Evolutionary conservation across 495 filamentous ascomycete genomes (phyloP), one percentile per base, ranked within the genome.

Genomic region (Penicillium flavigenum): DNA sequence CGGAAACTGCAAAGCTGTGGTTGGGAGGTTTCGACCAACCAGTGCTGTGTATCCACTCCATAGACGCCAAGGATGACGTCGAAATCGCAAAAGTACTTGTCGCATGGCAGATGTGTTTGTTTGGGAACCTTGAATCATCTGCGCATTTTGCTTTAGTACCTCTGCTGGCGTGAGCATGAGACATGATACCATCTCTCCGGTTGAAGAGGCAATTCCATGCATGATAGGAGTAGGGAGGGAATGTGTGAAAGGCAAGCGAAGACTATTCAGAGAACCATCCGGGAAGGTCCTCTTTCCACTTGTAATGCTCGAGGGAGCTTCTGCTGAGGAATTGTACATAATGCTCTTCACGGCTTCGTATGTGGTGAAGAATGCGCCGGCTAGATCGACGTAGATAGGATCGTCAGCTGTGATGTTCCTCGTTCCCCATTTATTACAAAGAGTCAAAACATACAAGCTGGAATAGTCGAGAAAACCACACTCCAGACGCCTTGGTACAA

Each of bases 121-220:
- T 32, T 59, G 51, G 24, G 36, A 43, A 24, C 45, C 54, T 16
- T 59, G 63, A 7, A 79, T 54, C 64, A 95, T 87, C 70, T 97
- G 92, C 3, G 92, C 90, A 71, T 96, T 96, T 62, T 96, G 92
- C 73, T 97, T 97, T 38, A 96, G 78, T 9, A 96, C 90, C 68
- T 97, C 92, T 38, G 91, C 88, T 0, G 92, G 92, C 0, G 92
- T 93, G 41, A 96, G 81, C 49, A 97, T 88, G 27, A 87, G 74
- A 66, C 92, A 96, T 5, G 90, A 90, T 3, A 91, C 88, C 53
- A 89, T 79, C 67, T 96, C 92, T 1, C 83, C 92, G 24, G 80
- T 69, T 5, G 83, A 85, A 14, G 90, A 94, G 26, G 92, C 87
- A 32, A 84, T 65, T 42, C 85, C 79, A 63, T 95, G 86, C 51